Evolutionary conservation across 345 rosid genomes (phyloP).

Genomic region (Reutealis trisperma): DNA sequence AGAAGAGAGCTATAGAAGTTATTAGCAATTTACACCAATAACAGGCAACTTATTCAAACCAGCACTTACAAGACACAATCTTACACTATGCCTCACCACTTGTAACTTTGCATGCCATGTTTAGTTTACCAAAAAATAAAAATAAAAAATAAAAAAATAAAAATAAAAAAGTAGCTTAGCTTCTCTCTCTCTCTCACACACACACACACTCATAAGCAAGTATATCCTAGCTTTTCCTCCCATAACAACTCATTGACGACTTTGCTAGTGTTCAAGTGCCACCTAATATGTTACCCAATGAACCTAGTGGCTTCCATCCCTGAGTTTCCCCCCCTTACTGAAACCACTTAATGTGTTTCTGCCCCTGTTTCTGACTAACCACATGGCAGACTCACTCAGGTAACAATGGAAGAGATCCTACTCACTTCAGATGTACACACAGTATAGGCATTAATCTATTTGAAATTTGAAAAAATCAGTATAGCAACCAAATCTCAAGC

Average conservation of each 20-base stretch:
- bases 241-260: not conserved
- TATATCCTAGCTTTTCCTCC: not conserved
- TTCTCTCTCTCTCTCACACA: no score
- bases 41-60: not conserved
- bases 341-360: not conserved
- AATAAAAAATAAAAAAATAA: no score
- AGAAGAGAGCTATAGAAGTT: no score
- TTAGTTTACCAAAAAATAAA: not conserved
- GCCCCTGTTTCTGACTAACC: not conserved
- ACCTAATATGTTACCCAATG: not conserved
- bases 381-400: no score
- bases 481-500: not conserved
- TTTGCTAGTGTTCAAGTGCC: not conserved
- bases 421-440: not conserved
- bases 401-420: no score
- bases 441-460: not conserved
- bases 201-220: not conserved
- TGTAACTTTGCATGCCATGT: not conserved
- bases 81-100: not conserved
- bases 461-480: not conserved
- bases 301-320: not conserved
- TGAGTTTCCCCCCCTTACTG: not conserved
- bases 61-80: not conserved
- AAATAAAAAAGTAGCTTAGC: not conserved
- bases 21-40: no score